phyloP scores from a whole-genome alignment of 768 basidiomycete genomes.

The Russula sp. region DNA sequence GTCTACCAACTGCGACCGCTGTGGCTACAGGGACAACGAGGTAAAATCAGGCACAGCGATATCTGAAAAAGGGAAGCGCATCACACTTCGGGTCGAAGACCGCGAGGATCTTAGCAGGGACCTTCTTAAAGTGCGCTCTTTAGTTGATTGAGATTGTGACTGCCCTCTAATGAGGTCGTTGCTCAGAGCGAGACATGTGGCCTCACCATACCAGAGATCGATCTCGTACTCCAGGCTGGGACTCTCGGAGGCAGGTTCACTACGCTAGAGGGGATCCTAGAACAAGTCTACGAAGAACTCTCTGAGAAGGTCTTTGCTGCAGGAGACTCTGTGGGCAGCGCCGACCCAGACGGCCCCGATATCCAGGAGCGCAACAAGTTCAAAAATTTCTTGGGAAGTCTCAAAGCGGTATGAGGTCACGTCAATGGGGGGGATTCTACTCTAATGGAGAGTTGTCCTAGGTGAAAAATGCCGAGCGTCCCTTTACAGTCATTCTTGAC shows the following conservation, averaged over 20 bases:
- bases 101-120: constrained; percentile 88
- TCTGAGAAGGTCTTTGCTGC: constrained; percentile 76
- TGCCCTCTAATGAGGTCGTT: not conserved
- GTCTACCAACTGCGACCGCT: constrained; percentile 94
- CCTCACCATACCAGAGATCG: constrained; percentile 87
- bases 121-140: constrained; percentile 73
- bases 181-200: constrained; percentile 87
- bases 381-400: constrained; percentile 61
- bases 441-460: constrained; percentile 25
- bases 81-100: constrained; percentile 87
- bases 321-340: constrained; percentile 52
- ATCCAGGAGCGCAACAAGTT: constrained; percentile 42
- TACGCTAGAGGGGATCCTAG: constrained; percentile 89
- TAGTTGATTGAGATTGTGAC: not conserved
- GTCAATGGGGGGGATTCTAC: not conserved
- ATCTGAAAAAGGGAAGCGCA: constrained; percentile 77
- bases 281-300: constrained; percentile 93
- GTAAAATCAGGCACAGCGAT: constrained; percentile 93
- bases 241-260: constrained; percentile 97
- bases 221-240: constrained; percentile 83
- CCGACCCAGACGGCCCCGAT: constrained; percentile 29
- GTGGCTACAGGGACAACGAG: constrained; percentile 97
- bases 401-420: constrained; percentile 56
- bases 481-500: constrained; percentile 90
- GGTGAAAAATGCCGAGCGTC: constrained; percentile 70